Conservation (phyloP, 495 filamentous ascomycete species). For the Penicillium psychrofluorescens region DNA sequence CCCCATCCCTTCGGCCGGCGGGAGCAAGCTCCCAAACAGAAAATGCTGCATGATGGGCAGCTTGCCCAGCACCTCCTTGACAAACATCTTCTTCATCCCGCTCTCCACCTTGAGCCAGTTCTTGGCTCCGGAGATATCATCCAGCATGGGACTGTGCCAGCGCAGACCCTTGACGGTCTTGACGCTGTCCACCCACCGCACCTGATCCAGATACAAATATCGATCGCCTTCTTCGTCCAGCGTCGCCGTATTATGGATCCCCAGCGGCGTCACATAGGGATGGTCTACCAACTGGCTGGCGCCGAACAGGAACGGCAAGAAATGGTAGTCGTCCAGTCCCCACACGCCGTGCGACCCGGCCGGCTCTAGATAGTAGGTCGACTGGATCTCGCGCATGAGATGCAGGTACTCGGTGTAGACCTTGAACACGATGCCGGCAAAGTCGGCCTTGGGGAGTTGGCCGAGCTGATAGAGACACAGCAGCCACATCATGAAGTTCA, state of each 20-base stretch:
- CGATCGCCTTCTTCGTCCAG: conserved; percentile 79
- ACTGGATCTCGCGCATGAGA: conserved; percentile 76
- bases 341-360: conserved; percentile 54
- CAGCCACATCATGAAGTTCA: conserved; percentile 94
- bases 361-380: conserved; percentile 91
- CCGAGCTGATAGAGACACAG: conserved; percentile 80
- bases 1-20: conserved; percentile 76
- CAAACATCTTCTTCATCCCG: conserved; percentile 95
- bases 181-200: conserved; percentile 87
- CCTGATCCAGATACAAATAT: conserved; percentile 85
- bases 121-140: conserved; percentile 91
- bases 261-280: conserved; percentile 75
- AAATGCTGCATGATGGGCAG: conserved; percentile 98
- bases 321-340: conserved; percentile 95
- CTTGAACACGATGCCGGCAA: conserved; percentile 62
- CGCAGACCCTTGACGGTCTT: conserved; percentile 93
- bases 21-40: conserved; percentile 77
- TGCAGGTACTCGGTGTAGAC: conserved; percentile 76
- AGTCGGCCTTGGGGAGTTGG: conserved; percentile 55
- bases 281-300: conserved; percentile 87
- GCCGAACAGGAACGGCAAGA: conserved; percentile 94
- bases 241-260: conserved; percentile 77
- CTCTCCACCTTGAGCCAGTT: conserved; percentile 88
- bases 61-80: conserved; percentile 86
- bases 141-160: conserved; percentile 98